Evolutionary conservation across 2,329 filamentous ascomycete genomes (phyloP).

Genomic region (Huntiella omanensis): DNA sequence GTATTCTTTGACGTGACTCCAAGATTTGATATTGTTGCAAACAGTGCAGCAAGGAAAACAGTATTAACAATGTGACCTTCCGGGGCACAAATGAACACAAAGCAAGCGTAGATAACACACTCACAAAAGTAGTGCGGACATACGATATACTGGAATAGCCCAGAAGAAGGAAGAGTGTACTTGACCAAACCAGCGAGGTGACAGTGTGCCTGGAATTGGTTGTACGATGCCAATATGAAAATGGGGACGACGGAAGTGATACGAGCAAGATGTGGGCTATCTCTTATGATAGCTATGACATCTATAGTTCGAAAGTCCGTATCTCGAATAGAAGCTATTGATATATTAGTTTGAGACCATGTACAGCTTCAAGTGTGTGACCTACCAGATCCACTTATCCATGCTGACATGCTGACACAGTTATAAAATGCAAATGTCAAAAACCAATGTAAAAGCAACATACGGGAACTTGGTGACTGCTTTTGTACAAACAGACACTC

Average conservation of each 20-base stretch:
- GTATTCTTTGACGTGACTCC: constrained; percentile 65
- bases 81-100: constrained; percentile 59
- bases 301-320: background rate
- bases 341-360: background rate
- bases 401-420: constrained; percentile 53
- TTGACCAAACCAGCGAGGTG: constrained; percentile 55
- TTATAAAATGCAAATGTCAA: constrained; percentile 65
- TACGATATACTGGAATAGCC: constrained; percentile 52
- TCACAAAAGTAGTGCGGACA: constrained; percentile 89
- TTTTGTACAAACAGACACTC: constrained; percentile 51
- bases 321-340: constrained; percentile 19
- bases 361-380: constrained; percentile 8
- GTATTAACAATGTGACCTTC: constrained; percentile 45
- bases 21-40: constrained; percentile 64
- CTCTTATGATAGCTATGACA: background rate
- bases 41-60: constrained; percentile 49
- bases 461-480: constrained; percentile 47
- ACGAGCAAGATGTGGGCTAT: background rate
- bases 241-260: constrained; percentile 31
- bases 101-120: constrained; percentile 62
- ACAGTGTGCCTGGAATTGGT: constrained; percentile 58
- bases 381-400: constrained; percentile 65
- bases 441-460: constrained; percentile 74
- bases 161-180: constrained; percentile 62
- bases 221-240: constrained; percentile 49